phyloP scores from a whole-genome alignment of 306 rosid species.

The Lagenaria siceraria region DNA sequence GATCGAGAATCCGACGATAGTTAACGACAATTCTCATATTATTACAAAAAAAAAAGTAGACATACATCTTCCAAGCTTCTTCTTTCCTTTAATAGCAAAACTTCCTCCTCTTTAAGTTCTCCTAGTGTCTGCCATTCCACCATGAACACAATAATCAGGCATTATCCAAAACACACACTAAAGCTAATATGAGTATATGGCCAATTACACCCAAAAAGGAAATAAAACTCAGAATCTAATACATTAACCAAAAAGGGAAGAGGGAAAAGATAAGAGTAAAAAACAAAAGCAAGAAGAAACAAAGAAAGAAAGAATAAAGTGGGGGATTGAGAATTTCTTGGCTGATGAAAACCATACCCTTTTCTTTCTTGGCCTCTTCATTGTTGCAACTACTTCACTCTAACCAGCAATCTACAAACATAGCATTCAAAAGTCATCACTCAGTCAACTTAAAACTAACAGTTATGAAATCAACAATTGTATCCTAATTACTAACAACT shows the following conservation, averaged over 20 bases:
- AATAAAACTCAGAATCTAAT: background rate
- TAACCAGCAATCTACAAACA: constrained; percentile 28
- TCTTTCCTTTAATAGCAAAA: constrained; percentile 51
- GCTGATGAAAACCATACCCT: constrained; percentile 30
- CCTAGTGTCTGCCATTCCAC: constrained; percentile 57
- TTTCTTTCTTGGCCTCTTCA: constrained; percentile 50
- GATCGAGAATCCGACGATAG: background rate
- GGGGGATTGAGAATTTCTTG: background rate
- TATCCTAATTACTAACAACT: background rate
- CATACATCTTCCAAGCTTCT: constrained; percentile 54
- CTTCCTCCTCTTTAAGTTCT: constrained; percentile 78
- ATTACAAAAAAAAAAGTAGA: background rate
- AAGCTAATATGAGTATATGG: background rate
- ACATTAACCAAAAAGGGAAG: background rate
- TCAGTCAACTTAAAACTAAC: background rate
- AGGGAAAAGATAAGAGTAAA: background rate
- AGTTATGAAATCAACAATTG: background rate
- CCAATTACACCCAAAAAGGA: background rate
- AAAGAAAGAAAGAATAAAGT: background rate
- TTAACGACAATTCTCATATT: background rate
- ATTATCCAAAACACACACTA: background rate
- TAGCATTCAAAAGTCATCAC: background rate
- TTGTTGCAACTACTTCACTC: constrained; percentile 17
- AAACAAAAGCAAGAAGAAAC: background rate
- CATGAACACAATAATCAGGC: background rate